Conservation (phyloP, 2,329 filamentous ascomycete species). For the Neopestalotiopsis clavispora region DNA sequence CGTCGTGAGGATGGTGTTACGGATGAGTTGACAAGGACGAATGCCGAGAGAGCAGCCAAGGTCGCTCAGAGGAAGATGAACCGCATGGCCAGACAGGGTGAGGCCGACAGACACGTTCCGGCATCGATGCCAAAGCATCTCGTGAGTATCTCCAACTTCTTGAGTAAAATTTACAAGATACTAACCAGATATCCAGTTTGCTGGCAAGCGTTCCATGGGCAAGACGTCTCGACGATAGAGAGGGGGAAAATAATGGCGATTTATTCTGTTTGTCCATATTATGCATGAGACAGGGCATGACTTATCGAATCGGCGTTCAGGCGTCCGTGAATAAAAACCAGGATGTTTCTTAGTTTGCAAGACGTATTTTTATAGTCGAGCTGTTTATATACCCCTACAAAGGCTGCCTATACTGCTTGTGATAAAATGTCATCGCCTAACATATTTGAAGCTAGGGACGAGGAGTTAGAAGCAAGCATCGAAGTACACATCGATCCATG, state of each 20-base stretch:
- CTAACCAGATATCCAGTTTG: constrained; percentile 18
- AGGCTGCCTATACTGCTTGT: not conserved
- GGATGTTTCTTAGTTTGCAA: constrained; percentile 10
- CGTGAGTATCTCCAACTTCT: constrained; percentile 59
- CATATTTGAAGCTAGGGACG: not conserved
- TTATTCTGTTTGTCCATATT: constrained; percentile 8
- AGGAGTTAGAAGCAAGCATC: not conserved
- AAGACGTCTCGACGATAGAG: constrained; percentile 20
- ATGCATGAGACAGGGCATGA: constrained; percentile 8
- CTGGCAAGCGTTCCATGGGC: constrained; percentile 21
- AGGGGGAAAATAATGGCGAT: not conserved
- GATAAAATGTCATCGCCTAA: not conserved
- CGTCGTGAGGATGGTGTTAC: constrained; percentile 79
- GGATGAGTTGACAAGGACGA: constrained; percentile 68
- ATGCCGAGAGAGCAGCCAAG: constrained; percentile 87
- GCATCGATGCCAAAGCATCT: constrained; percentile 88
- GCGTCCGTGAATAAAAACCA: not conserved
- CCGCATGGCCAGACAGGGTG: constrained; percentile 94
- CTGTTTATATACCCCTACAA: constrained; percentile 9
- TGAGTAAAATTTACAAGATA: not conserved
- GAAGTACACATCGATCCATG: no score
- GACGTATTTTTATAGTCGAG: constrained; percentile 10
- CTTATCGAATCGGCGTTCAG: constrained; percentile 15
- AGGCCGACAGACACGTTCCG: constrained; percentile 89
- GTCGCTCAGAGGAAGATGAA: constrained; percentile 98